These are phyloP conservation scores for Termitomyces sp. DNA, from an alignment of 768 basidiomycete species.

Conservation along the genomic window DNA sequence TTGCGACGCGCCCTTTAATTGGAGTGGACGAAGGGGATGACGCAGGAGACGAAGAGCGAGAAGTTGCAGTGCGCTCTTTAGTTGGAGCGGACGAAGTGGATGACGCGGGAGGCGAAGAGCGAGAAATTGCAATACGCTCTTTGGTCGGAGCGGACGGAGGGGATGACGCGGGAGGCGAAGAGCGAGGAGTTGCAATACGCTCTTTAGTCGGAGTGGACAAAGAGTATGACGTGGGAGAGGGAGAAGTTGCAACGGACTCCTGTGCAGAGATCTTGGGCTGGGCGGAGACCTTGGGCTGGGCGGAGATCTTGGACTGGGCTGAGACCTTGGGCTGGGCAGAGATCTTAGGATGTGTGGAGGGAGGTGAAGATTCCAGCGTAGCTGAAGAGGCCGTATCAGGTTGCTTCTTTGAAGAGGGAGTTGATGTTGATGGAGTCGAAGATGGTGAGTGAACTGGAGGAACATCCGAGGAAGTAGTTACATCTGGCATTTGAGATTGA, in stretches of 20 bases:
- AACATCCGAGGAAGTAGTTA: not conserved
- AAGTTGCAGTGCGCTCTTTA: too few species aligned
- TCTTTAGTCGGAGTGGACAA: not conserved
- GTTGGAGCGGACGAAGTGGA: not conserved
- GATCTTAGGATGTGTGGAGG: too few species aligned
- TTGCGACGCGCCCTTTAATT: too few species aligned
- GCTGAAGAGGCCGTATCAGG: not conserved
- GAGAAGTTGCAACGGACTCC: not conserved
- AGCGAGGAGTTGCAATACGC: too few species aligned
- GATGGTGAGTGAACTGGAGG: not conserved
- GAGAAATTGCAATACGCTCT: not conserved
- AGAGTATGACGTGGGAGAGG: not conserved
- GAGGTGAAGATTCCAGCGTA: not conserved
- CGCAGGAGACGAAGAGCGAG: too few species aligned
- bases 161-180: too few species aligned
- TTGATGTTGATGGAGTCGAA: not conserved
- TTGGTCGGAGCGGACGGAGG: too few species aligned
- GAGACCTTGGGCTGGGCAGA: not conserved
- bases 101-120: not conserved
- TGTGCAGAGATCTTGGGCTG: not conserved
- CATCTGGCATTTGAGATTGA: not conserved
- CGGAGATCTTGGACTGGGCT: not conserved
- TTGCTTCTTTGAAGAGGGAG: not conserved
- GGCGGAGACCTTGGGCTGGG: not conserved
- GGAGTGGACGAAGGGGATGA: too few species aligned